These are phyloP conservation scores for Pyrenophora teres DNA, from an alignment of 2,329 filamentous ascomycete species.

Conservation along the genomic window DNA sequence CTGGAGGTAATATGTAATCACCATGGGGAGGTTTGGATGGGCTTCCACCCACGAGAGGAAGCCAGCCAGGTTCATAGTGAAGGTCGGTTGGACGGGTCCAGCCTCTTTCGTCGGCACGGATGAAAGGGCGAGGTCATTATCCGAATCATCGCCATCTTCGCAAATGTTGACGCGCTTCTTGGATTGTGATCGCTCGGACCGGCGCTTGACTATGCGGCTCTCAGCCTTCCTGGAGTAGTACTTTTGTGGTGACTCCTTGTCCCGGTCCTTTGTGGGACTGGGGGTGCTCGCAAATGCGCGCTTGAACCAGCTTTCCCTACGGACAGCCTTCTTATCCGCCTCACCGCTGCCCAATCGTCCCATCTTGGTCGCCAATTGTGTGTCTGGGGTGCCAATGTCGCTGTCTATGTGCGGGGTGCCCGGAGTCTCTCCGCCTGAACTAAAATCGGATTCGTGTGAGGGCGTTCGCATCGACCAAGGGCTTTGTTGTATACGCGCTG, in stretches of 20 bases:
- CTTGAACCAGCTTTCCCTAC: conserved; percentile 40
- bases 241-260: conserved; percentile 25
- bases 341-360: conserved; percentile 30
- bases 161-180: conserved; percentile 30
- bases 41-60: conserved; percentile 67
- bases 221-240: conserved; percentile 47
- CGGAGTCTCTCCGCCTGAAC: conserved; percentile 57
- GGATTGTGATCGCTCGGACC: conserved; percentile 24
- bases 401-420: conserved; percentile 52
- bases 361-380: conserved; percentile 38
- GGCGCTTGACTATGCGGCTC: conserved; percentile 45
- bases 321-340: conserved; percentile 41
- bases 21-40: conserved; percentile 67
- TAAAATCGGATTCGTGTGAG: conserved; percentile 48
- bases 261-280: conserved; percentile 49
- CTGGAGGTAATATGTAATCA: conserved; percentile 70
- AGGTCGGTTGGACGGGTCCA: conserved; percentile 25
- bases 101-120: conserved; percentile 3
- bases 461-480: conserved; percentile 44
- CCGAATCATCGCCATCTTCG: conserved; percentile 35
- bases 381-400: conserved; percentile 51
- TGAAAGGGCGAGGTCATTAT: conserved; percentile 18
- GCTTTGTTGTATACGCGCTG: conserved; percentile 36
- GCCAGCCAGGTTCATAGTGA: conserved; percentile 47
- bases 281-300: conserved; percentile 33